Percentiles rank a stretch among this genome's conserved stretches.
These are phyloP conservation scores for Cryphonectria nitschkei DNA, from an alignment of 2,329 filamentous ascomycete species.

Conservation along the genomic window DNA sequence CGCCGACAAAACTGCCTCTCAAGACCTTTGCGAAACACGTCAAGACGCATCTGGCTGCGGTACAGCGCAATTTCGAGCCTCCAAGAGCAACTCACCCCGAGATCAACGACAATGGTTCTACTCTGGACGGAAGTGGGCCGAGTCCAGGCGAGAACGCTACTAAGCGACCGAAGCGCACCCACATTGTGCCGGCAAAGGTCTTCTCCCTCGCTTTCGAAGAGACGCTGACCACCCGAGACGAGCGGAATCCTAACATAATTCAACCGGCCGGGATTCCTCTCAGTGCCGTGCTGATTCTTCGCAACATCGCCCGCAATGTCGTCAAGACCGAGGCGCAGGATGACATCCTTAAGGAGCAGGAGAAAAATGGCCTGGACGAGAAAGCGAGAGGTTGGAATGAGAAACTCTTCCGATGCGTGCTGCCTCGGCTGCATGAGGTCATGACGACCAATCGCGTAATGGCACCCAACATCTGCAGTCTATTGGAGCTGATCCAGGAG, in stretches of 20 bases:
- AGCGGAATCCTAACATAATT: constrained; percentile 59
- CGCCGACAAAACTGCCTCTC: constrained; percentile 49
- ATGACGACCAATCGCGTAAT: constrained; percentile 69
- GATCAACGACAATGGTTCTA: constrained; percentile 14
- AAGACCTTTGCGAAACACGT: constrained; percentile 64
- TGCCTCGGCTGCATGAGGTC: constrained; percentile 68
- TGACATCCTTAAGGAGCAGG: constrained; percentile 53
- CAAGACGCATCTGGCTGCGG: constrained; percentile 66
- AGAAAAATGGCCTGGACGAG: constrained; percentile 50
- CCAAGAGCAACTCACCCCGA: neutral
- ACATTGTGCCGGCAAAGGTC: constrained; percentile 60
- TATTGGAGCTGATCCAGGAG: constrained; percentile 40
- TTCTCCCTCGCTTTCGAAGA: constrained; percentile 59
- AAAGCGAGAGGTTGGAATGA: constrained; percentile 63
- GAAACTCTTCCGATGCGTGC: constrained; percentile 66
- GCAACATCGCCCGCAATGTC: constrained; percentile 74
- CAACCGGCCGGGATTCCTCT: constrained; percentile 80
- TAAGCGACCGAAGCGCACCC: constrained; percentile 45
- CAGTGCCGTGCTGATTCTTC: constrained; percentile 74
- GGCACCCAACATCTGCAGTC: constrained; percentile 42
- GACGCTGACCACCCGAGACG: constrained; percentile 59
- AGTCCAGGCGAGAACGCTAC: constrained; percentile 28
- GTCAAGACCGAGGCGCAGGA: constrained; percentile 64
- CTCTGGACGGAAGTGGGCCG: constrained; percentile 32
- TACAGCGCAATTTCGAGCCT: constrained; percentile 36